Evolutionary conservation across 208 protist species (phyloP).

Genomic region (Trypanosoma lewisi): DNA sequence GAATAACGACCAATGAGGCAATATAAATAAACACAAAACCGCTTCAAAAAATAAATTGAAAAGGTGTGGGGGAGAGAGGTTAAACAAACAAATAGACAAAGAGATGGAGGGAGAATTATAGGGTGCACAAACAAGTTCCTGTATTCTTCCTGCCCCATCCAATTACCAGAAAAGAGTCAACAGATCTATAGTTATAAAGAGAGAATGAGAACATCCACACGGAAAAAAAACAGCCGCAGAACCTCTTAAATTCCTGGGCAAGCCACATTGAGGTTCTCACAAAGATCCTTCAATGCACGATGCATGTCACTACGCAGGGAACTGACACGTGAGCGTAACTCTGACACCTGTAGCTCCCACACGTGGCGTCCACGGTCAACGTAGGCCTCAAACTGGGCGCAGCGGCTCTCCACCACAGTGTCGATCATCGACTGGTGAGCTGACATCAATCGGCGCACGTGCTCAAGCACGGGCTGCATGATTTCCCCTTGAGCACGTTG

Average conservation of each 20-base stretch:
- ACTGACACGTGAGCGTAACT: slow-evolving; percentile 47
- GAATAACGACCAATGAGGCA: too few relatives aligned
- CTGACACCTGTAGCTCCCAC: slow-evolving; percentile 55
- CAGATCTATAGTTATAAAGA: too few relatives aligned
- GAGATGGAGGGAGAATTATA: too few relatives aligned
- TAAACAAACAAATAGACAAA: too few relatives aligned
- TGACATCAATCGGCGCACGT: slow-evolving; percentile 68
- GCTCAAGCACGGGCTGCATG: slow-evolving; percentile 57
- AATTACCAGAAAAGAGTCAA: too few relatives aligned
- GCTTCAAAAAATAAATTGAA: too few relatives aligned
- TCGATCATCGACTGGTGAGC: slow-evolving; percentile 74
- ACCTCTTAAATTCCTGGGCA: slow-evolving; percentile 36
- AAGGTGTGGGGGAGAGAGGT: too few relatives aligned
- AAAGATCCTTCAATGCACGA: slow-evolving; percentile 57
- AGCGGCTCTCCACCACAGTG: slow-evolving; percentile 65
- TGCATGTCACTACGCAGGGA: slow-evolving; percentile 63
- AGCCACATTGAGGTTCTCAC: slow-evolving; percentile 68
- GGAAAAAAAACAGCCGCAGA: slow-evolving; percentile 1
- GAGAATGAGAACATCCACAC: not conserved
- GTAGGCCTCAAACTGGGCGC: slow-evolving; percentile 37
- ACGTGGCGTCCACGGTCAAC: slow-evolving; percentile 32
- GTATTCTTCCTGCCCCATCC: too few relatives aligned
- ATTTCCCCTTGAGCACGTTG: slow-evolving; percentile 37
- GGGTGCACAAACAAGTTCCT: too few relatives aligned
- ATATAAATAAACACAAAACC: too few relatives aligned